A percentile compares a stretch with the other conserved stretches of the same genome.
Evolutionary conservation across 257 asterid genomes (phyloP).

Genomic region (Ligustrum vulgare): DNA sequence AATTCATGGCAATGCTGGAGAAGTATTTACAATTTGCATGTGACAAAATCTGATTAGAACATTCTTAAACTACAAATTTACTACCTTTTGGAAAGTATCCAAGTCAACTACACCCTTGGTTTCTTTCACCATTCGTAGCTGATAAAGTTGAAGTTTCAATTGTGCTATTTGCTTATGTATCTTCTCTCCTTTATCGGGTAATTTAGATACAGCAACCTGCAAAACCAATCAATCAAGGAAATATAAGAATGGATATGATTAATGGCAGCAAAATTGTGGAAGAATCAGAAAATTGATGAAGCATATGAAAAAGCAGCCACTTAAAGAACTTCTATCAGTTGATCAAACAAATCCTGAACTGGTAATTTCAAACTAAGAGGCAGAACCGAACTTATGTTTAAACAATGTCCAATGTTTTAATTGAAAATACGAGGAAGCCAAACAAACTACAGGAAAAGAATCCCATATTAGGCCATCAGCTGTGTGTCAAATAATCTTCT

Average conservation of each 20-base stretch:
- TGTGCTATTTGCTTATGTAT: conserved; percentile 57
- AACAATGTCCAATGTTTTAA: not conserved
- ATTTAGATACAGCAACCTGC: conserved; percentile 54
- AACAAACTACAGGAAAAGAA: not conserved
- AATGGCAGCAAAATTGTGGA: not conserved
- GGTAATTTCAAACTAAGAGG: not conserved
- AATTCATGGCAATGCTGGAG: not conserved
- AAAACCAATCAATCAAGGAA: not conserved
- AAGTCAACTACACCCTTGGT: conserved; percentile 32
- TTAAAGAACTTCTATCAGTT: not conserved
- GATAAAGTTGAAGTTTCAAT: conserved; percentile 48
- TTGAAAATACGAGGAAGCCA: not conserved
- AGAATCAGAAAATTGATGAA: not conserved
- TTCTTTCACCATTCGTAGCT: conserved; percentile 33
- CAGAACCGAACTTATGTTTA: not conserved
- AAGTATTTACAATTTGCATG: not conserved
- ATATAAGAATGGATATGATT: not conserved
- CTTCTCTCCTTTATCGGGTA: conserved; percentile 81
- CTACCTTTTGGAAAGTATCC: conserved; percentile 14
- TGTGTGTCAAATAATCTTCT: not conserved
- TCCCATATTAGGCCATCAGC: not conserved
- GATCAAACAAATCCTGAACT: not conserved
- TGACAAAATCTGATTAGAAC: not conserved
- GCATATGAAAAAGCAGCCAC: not conserved
- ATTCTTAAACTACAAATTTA: conserved; percentile 24